phyloP scores from a whole-genome alignment of 257 asterid species.

The Penstemon newberryi region DNA sequence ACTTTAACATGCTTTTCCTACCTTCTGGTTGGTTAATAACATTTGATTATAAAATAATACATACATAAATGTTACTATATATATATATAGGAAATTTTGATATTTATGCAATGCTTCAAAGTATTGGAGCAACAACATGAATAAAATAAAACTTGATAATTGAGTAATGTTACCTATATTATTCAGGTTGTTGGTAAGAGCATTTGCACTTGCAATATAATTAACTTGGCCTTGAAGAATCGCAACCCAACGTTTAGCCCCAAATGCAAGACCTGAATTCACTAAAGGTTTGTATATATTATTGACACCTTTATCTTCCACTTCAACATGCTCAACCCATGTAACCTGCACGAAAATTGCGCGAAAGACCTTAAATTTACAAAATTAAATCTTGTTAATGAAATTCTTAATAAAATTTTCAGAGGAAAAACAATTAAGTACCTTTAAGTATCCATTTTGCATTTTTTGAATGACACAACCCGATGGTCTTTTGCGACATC shows the following conservation, averaged over 20 bases:
- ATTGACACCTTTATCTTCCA: slow-evolving; percentile 30
- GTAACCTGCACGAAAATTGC: slow-evolving; percentile 32
- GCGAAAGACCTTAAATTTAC: not conserved
- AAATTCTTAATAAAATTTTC: not conserved
- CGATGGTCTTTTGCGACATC: slow-evolving; percentile 58
- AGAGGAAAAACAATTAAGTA: slow-evolving; percentile 7
- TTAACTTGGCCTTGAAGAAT: slow-evolving; percentile 46
- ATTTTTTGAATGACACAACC: slow-evolving; percentile 53
- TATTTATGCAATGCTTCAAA: too few relatives aligned
- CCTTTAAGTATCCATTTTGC: slow-evolving; percentile 50
- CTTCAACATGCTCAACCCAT: slow-evolving; percentile 70
- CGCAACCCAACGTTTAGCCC: slow-evolving; percentile 58
- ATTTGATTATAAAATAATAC: too few relatives aligned
- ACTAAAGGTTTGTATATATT: slow-evolving; percentile 43
- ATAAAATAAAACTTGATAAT: not conserved
- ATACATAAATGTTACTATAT: too few relatives aligned
- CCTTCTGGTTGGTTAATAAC: slow-evolving; percentile 10
- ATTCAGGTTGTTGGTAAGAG: slow-evolving; percentile 11
- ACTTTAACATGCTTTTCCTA: slow-evolving; percentile 31
- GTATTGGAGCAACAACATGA: too few relatives aligned
- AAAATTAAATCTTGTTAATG: too few relatives aligned
- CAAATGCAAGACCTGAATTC: slow-evolving; percentile 52
- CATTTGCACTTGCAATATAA: slow-evolving; percentile 29
- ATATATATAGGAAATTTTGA: too few relatives aligned
- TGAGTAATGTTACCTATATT: slow-evolving; percentile 21